Base-by-base conservation (phyloP, 768 basidiomycete species). In the Dioszegia hungarica region DNA sequence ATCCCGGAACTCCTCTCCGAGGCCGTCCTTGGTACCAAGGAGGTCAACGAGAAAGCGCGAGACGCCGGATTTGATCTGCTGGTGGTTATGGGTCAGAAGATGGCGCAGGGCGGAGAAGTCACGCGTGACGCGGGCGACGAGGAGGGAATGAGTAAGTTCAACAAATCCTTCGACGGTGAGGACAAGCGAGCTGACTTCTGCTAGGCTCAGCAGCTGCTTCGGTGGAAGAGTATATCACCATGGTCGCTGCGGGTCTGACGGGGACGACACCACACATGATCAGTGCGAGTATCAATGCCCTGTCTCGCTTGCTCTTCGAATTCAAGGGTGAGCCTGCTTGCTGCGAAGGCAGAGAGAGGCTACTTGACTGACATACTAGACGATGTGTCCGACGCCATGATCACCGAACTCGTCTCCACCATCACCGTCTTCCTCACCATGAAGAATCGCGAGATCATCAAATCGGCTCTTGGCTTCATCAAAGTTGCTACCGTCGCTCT, bases 191-290 rank as follows among this genome's bases (percentile, higher is more conserved):
- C 50, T 31, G 15, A 34, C 11, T 14, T 36, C 12, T 44, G 41
- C 43, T 24, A 36, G 37, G 45, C 20, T 36, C 29, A 20, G 52
- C 47, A 2, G 54, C 62, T 19, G 93, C 91, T 0, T 89, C 75
- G 67, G 81, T 93, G 41, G 86, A 90, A 64, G 95, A 98, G 73
- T 98, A 89, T 73, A 81, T 98, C 79, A 99, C 89, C 2, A 98
- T 99, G 93, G 80, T 97, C 27, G 89, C 89, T 34, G 93, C 91
- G 64, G 95, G 95, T 56, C 78, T 98, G 44, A 92, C 91, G 9
- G 93, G 90, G 20, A 86, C 88, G 14, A 89, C 85, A 11, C 92
- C 94, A 0, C 95, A 99, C 72, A 98, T 95, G 91, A 94, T 98
- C 74, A 94, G 92, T 70, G 95, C 95, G 1, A 90, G 90, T 1